Base-by-base conservation (phyloP, 305 asterid species). In the Withania somnifera region DNA sequence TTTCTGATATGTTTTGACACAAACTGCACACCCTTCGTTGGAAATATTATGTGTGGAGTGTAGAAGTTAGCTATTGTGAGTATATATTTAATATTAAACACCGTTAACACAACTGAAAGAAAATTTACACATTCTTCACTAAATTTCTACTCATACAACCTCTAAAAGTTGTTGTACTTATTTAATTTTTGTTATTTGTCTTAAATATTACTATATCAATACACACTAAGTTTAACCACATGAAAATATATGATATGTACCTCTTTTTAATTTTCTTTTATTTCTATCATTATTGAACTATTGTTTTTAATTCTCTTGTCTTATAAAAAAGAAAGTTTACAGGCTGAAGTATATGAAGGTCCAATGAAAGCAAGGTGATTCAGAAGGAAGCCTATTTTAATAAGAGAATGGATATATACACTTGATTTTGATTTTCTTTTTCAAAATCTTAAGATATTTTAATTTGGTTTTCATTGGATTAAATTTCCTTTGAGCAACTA, bases 261-360 rank as follows among this genome's bases (percentile, higher is more conserved):
- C 9, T 54, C 60, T 53, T 53, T 58, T n/a, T n/a, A 26, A 6
- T 17, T 57, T 34, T 38, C n/a, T 15, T 14, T 5, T 3, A 19
- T 19, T 9, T 47, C 3, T 28, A 5, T 30, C n/a, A 28, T 52
- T 6, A 34, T 34, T 34, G 6, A 34, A 36, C 40, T 36, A n/a
- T 36, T 36, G 2, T 34, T 17, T 58, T 34, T 38, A 10, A 2
- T 30, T 28, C 10, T 80, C 24, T 30, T n/a, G n/a, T n/a, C 14
- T 78, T 22, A 36, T 32, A 11, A 2, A 52, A n/a, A n/a, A n/a
- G n/a, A n/a, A n/a, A n/a, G n/a, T 11, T 13, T 67, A 32, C 88
- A 90, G 93, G 93, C 14, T 88, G 85, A 88, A 86, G 79, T 80
- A 81, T 83, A 6, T 88, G 79, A 86, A 87, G 84, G 86, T 82